Evolutionary conservation across 192 early-diverging fungal genomes (phyloP).

Genomic region (Thamnidium elegans): DNA sequence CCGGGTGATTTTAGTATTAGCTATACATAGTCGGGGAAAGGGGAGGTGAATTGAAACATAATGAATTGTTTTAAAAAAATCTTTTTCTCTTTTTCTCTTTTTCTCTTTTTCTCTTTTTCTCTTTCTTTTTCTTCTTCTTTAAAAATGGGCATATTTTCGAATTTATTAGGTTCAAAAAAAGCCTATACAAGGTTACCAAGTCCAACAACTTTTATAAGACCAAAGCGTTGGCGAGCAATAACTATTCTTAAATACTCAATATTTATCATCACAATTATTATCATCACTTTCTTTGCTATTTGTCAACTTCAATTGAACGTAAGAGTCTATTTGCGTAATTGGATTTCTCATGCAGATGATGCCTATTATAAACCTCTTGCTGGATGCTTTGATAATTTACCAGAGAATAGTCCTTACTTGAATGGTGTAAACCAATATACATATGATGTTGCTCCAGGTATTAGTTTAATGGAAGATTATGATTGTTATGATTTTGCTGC

Average conservation of each 20-base stretch:
- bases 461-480: constrained; percentile 35
- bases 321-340: constrained; percentile 37
- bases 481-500: constrained; percentile 47
- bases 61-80: too few species aligned
- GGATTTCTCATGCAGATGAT: constrained; percentile 39
- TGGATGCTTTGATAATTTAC: constrained; percentile 36
- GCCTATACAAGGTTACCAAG: not conserved
- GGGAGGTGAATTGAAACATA: too few species aligned
- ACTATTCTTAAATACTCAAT: constrained; percentile 23
- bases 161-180: not conserved
- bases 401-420: constrained; percentile 24
- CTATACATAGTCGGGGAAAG: too few species aligned
- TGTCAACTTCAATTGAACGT: constrained; percentile 38
- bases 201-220: constrained; percentile 17
- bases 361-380: constrained; percentile 28
- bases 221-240: constrained; percentile 16
- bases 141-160: constrained; percentile 4
- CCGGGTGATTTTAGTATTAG: too few species aligned
- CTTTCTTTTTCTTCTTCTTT: not conserved
- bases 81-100: not conserved
- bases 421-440: constrained; percentile 16
- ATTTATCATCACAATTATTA: constrained; percentile 2
- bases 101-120: not conserved
- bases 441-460: constrained; percentile 33
- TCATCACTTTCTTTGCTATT: constrained; percentile 29